phyloP scores from a whole-genome alignment of 768 basidiomycete species.

The Suillus hirtellus region DNA sequence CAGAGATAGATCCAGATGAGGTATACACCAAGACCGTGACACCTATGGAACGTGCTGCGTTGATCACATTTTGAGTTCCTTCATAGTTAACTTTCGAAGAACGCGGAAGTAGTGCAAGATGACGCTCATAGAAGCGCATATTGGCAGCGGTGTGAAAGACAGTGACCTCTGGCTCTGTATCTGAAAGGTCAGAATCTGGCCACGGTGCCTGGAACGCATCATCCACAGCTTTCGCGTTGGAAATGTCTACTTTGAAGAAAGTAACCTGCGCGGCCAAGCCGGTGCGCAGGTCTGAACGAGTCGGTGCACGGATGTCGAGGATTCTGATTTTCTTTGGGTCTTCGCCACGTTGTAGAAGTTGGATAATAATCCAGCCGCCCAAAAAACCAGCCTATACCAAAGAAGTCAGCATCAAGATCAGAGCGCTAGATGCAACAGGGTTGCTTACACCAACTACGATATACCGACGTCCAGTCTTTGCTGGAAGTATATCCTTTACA shows the following conservation, averaged over 20 bases:
- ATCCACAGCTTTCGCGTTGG: constrained; percentile 51
- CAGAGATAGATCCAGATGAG: constrained; percentile 66
- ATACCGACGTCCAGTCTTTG: constrained; percentile 71
- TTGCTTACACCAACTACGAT: constrained; percentile 70
- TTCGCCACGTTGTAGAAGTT: constrained; percentile 71
- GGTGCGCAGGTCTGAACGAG: constrained; percentile 53
- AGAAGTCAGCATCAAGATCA: constrained; percentile 4
- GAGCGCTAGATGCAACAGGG: neutral
- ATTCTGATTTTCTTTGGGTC: constrained; percentile 63
- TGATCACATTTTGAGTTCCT: constrained; percentile 68
- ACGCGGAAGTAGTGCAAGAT: constrained; percentile 45
- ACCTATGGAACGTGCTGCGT: constrained; percentile 55
- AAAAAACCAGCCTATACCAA: constrained; percentile 63
- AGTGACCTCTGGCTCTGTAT: constrained; percentile 42
- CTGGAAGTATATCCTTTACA: constrained; percentile 52
- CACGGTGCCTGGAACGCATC: constrained; percentile 67
- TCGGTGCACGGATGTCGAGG: constrained; percentile 64
- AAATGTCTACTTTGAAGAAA: constrained; percentile 61
- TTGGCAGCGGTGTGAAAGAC: constrained; percentile 78
- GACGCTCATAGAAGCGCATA: constrained; percentile 77
- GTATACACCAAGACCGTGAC: constrained; percentile 66
- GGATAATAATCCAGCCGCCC: constrained; percentile 75
- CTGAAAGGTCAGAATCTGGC: constrained; percentile 37
- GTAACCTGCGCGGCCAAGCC: constrained; percentile 53
- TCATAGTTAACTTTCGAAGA: constrained; percentile 65